Base-by-base conservation (phyloP, 1,284 basidiomycete genomes). In the Trichosporon inkin region DNA sequence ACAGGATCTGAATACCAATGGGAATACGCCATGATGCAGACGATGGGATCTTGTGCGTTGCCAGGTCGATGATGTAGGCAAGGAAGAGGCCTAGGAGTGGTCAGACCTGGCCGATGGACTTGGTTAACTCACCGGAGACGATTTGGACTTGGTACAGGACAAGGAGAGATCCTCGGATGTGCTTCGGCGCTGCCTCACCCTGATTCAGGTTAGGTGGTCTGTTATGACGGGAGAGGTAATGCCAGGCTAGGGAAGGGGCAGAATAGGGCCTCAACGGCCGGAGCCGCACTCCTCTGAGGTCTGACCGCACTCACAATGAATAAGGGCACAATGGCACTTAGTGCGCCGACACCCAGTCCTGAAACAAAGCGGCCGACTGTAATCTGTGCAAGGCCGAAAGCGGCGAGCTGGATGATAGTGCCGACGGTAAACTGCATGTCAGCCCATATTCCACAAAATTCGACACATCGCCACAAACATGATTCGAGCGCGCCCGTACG, bases 131-230 rank as follows among this genome's bases (percentile, higher is more conserved):
- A 22, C 38, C 62, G 51, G 62, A 53, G 67, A 88, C 86, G 64
- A 89, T 88, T 69, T 88, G 87, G 10, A 89, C 79, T 71, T 89
- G 88, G 68, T 90, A 89, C 16, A 90, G 74, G 1, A 88, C 87
- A 17, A 90, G 79, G 22, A 90, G 80, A 10, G 85, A 84, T 10
- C 88, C 88, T 71, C 88, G 84, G 62, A 89, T 81, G 6, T 84
- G 83, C 71, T 88, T 88, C 0, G 88, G 88, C 0, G 88, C 84
- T 0, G 88, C 87, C 74, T 90, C 88, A 39, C 88, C 88, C 28
- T 32, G 28, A 32, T 32, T 32, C n/a, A n/a, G n/a, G n/a, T n/a
- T n/a, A n/a, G n/a, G n/a, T n/a, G n/a, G n/a, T n/a, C n/a, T n/a
- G n/a, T n/a, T n/a, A n/a, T n/a, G n/a, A n/a, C n/a, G n/a, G n/a